Evolutionary conservation across 2,329 filamentous ascomycete genomes (phyloP).

Genomic region (Beauveria varroae): DNA sequence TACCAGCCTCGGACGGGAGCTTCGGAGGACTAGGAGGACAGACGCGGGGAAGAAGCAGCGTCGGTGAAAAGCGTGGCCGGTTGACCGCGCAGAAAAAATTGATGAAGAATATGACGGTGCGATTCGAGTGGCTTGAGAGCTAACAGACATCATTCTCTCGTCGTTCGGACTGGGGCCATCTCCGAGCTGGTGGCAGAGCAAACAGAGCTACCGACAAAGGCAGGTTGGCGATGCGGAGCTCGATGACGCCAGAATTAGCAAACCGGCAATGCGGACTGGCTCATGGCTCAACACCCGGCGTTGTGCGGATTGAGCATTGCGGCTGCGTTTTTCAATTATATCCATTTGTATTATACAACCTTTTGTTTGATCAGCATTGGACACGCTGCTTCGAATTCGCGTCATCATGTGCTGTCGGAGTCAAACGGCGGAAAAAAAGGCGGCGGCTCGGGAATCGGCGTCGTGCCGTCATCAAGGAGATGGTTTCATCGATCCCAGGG

Average conservation of each 20-base stretch:
- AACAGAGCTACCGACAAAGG: not conserved
- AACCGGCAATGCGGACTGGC: not conserved
- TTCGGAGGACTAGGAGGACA: not conserved
- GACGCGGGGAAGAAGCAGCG: not conserved
- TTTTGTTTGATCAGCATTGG: not conserved
- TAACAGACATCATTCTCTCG: not conserved
- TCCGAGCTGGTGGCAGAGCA: not conserved
- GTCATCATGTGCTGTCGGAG: not conserved
- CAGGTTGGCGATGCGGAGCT: not conserved
- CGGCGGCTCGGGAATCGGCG: no score
- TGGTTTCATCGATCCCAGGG: no score
- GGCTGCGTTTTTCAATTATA: not conserved
- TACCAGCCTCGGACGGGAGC: not conserved
- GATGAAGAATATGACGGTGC: no score
- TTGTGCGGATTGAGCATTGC: not conserved
- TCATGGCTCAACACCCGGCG: not conserved
- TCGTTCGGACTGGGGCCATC: not conserved
- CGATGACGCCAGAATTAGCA: constrained; percentile 1
- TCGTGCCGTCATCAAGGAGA: no score
- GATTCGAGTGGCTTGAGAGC: not conserved
- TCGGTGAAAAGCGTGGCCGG: not conserved
- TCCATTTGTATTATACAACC: no score
- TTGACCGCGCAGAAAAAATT: not conserved
- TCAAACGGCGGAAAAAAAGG: no score
- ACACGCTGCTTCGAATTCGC: not conserved